A percentile compares a stretch with the other conserved stretches of the same genome.
These are phyloP conservation scores for Oemleria cerasiformis DNA, from an alignment of 306 rosid genomes.

Conservation along the genomic window DNA sequence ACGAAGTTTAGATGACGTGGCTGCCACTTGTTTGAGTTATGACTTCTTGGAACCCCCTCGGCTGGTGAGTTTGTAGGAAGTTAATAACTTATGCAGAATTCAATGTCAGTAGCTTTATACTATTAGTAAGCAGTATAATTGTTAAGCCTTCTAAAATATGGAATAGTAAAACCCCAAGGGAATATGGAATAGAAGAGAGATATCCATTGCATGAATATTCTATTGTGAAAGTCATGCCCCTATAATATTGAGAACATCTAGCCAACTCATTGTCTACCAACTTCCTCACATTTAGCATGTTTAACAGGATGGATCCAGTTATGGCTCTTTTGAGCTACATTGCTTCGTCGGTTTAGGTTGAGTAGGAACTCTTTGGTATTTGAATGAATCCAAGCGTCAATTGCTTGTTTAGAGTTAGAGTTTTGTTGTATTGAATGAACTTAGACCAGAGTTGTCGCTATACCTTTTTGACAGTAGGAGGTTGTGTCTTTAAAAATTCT, in stretches of 20 bases:
- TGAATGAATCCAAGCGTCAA: too few species aligned
- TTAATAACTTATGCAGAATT: too few species aligned
- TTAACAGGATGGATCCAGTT: not conserved
- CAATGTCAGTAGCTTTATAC: not conserved
- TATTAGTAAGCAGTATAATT: not conserved
- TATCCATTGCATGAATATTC: not conserved
- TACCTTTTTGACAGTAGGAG: too few species aligned
- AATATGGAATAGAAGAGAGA: not conserved
- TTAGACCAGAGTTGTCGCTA: too few species aligned
- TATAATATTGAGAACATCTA: not conserved
- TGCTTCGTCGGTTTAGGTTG: not conserved
- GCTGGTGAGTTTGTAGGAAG: constrained; percentile 54
- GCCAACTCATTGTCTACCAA: not conserved
- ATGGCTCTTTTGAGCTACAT: not conserved
- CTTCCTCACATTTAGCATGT: not conserved
- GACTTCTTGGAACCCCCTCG: constrained; percentile 72
- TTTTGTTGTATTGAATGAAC: too few species aligned
- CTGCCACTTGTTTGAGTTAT: constrained; percentile 67
- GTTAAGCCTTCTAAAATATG: not conserved
- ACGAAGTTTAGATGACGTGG: constrained; percentile 72
- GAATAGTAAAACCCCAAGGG: not conserved
- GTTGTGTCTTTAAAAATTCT: too few species aligned
- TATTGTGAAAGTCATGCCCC: not conserved
- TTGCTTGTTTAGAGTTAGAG: too few species aligned
- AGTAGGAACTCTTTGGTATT: too few species aligned